Evolutionary conservation across 2,329 filamentous ascomycete genomes (phyloP).

Genomic region (Xylaria sp.): DNA sequence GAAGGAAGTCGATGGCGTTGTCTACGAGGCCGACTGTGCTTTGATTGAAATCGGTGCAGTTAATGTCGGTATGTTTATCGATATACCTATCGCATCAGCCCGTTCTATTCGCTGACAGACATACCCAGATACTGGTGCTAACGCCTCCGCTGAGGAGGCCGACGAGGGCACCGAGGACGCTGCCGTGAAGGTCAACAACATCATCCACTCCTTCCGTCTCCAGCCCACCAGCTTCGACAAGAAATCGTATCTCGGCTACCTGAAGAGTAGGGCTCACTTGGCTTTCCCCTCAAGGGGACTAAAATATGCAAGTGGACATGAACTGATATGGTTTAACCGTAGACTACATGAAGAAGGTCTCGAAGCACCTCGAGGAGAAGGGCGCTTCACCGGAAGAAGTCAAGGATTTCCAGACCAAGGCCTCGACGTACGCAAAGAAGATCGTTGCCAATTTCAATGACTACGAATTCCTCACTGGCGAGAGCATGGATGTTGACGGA

Average conservation of each 20-base stretch:
- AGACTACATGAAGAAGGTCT: conserved; percentile 93
- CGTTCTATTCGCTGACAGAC: conserved; percentile 4
- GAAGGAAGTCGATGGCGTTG: conserved; percentile 76
- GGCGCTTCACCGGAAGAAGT: conserved; percentile 67
- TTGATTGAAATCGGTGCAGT: conserved; percentile 83
- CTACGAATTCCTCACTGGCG: conserved; percentile 91
- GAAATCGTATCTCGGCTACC: conserved; percentile 79
- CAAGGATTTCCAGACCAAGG: conserved; percentile 78
- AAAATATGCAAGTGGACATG: background rate
- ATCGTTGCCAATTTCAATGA: conserved; percentile 88
- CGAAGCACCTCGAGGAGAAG: conserved; percentile 67
- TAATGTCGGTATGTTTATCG: conserved; percentile 65
- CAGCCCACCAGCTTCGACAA: conserved; percentile 80
- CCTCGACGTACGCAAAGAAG: conserved; percentile 74
- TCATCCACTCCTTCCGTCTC: conserved; percentile 90
- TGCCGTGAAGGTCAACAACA: conserved; percentile 81
- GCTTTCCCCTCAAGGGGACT: background rate
- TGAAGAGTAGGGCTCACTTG: conserved; percentile 69
- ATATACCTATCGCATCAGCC: conserved; percentile 4
- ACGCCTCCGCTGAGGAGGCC: conserved; percentile 91
- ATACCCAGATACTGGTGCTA: conserved; percentile 80
- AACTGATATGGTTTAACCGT: conserved; percentile 4
- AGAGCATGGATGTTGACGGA: conserved; percentile 89
- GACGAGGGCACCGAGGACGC: conserved; percentile 75
- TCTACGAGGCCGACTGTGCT: conserved; percentile 89